Evolutionary conservation across 768 basidiomycete genomes (phyloP).

Genomic region (Suillus alpinus): DNA sequence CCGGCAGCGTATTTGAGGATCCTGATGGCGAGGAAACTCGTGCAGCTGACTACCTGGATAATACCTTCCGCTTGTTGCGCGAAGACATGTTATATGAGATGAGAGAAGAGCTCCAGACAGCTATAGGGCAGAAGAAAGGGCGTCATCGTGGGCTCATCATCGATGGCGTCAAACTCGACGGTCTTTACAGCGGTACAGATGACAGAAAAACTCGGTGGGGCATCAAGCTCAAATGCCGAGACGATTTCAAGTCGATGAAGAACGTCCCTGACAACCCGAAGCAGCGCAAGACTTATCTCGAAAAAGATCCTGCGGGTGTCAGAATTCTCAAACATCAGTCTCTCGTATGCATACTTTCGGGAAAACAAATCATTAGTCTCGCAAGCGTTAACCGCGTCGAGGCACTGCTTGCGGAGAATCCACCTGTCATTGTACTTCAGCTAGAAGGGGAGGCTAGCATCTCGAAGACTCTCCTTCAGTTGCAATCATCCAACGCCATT

Average conservation of each 20-base stretch:
- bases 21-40: slow-evolving; percentile 36
- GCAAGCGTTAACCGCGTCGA: slow-evolving; percentile 55
- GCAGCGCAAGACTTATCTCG: slow-evolving; percentile 37
- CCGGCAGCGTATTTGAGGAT: slow-evolving; percentile 42
- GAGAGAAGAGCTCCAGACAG: slow-evolving; percentile 51
- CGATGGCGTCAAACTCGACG: slow-evolving; percentile 35
- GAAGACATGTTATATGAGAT: slow-evolving; percentile 63
- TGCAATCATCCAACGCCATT: slow-evolving; percentile 36
- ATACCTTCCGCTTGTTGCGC: slow-evolving; percentile 61
- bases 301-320: slow-evolving; percentile 31
- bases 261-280: slow-evolving; percentile 28
- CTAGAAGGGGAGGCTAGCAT: slow-evolving; percentile 43
- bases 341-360: slow-evolving; percentile 48
- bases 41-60: slow-evolving; percentile 53
- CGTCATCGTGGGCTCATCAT: slow-evolving; percentile 36
- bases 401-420: slow-evolving; percentile 42
- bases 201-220: slow-evolving; percentile 37
- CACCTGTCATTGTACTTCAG: slow-evolving; percentile 52
- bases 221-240: slow-evolving; percentile 34
- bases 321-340: slow-evolving; percentile 54
- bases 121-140: slow-evolving; percentile 38
- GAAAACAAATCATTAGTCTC: slow-evolving; percentile 49
- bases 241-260: slow-evolving; percentile 38
- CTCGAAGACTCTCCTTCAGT: slow-evolving; percentile 35
- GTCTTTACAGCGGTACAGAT: slow-evolving; percentile 31